These are phyloP conservation scores for Chalciporus chontae DNA, from an alignment of 768 basidiomycete genomes.

Conservation along the genomic window DNA sequence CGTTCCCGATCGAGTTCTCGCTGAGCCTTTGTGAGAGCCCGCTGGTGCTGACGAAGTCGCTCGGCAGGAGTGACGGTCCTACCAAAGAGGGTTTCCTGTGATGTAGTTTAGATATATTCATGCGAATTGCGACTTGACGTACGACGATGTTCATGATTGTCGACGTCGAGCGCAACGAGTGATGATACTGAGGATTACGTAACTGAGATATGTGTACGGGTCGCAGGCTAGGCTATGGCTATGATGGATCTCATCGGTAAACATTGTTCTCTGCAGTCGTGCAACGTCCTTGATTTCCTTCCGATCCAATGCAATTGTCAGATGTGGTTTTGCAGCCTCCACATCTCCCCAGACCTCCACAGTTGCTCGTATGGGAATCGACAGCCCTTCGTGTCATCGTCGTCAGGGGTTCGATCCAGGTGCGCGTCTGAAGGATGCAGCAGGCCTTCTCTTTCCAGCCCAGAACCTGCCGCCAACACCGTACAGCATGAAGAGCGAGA, in stretches of 20 bases:
- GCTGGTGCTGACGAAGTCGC: slow-evolving; percentile 93
- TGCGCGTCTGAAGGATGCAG: slow-evolving; percentile 52
- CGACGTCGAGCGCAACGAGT: slow-evolving; percentile 10
- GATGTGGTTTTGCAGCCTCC: slow-evolving; percentile 57
- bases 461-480: slow-evolving; percentile 22
- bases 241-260: slow-evolving; percentile 59
- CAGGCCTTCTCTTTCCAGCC: slow-evolving; percentile 51
- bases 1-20: slow-evolving; percentile 97
- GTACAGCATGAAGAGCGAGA: background rate
- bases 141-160: slow-evolving; percentile 78
- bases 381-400: background rate
- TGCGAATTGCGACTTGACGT: slow-evolving; percentile 1
- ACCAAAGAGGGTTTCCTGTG: slow-evolving; percentile 94
- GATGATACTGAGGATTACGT: background rate
- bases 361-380: slow-evolving; percentile 37
- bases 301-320: slow-evolving; percentile 70
- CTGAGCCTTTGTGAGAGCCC: slow-evolving; percentile 93
- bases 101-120: slow-evolving; percentile 13
- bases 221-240: too few species aligned
- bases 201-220: background rate
- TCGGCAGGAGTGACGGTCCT: slow-evolving; percentile 94
- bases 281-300: slow-evolving; percentile 67
- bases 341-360: slow-evolving; percentile 60
- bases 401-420: slow-evolving; percentile 34
- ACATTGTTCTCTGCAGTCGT: slow-evolving; percentile 59